These are phyloP conservation scores for Sugiyamaella smithiae DNA, from an alignment of 805 yeast species.

Conservation along the genomic window DNA sequence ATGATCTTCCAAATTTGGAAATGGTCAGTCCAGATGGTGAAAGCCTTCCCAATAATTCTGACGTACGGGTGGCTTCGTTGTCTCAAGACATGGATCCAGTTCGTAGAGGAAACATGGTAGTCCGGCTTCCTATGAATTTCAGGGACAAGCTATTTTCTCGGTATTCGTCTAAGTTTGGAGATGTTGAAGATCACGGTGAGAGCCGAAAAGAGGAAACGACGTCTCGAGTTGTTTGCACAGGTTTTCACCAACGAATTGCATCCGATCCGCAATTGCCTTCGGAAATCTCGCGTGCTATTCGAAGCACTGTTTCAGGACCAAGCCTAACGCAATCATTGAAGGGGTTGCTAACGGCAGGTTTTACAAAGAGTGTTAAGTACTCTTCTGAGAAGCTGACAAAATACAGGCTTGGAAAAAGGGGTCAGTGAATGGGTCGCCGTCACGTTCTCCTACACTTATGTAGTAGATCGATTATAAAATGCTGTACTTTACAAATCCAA, in stretches of 20 bases:
- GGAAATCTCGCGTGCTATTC: conserved; percentile 42
- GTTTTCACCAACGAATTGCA: conserved; percentile 44
- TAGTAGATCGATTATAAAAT: too few species aligned
- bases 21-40: conserved; percentile 15
- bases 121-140: conserved; percentile 50
- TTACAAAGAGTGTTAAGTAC: conserved; percentile 64
- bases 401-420: conserved; percentile 17
- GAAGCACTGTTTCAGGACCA: conserved; percentile 61
- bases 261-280: conserved; percentile 39
- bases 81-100: conserved; percentile 36
- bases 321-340: conserved; percentile 74
- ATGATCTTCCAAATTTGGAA: conserved; percentile 39
- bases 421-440: background rate
- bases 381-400: conserved; percentile 66
- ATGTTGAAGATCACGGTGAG: background rate
- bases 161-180: conserved; percentile 18
- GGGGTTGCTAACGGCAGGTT: conserved; percentile 87
- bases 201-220: conserved; percentile 8
- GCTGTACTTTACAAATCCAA: too few species aligned
- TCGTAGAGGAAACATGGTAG: conserved; percentile 43
- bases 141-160: conserved; percentile 39
- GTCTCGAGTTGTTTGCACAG: conserved; percentile 27
- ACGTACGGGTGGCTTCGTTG: conserved; percentile 25
- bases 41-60: conserved; percentile 11
- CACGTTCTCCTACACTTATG: background rate